phyloP scores from a whole-genome alignment of 306 rosid species.

The Lotus japonicus region DNA sequence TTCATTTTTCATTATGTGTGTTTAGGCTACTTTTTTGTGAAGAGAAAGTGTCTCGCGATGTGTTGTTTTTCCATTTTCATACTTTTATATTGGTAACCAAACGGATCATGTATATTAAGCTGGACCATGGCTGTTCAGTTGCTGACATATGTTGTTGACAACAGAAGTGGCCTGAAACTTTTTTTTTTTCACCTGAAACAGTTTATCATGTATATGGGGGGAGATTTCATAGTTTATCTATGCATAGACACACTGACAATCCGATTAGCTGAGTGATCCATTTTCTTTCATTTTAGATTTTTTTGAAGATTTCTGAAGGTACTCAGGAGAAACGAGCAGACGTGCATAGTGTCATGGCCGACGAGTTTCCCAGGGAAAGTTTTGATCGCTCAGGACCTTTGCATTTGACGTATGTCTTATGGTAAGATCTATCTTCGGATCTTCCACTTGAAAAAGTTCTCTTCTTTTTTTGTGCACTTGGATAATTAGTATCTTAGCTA shows the following conservation, averaged over 20 bases:
- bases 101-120: not conserved
- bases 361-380: constrained; percentile 49
- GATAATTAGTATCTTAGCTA: not conserved
- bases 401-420: constrained; percentile 62
- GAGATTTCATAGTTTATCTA: not conserved
- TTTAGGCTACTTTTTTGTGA: too few relatives aligned
- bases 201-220: not conserved
- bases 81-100: too few relatives aligned
- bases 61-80: too few relatives aligned
- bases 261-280: not conserved
- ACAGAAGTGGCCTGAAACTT: not conserved
- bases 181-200: not conserved
- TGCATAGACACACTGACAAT: not conserved
- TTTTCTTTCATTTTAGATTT: not conserved
- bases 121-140: not conserved
- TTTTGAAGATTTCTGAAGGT: constrained; percentile 23
- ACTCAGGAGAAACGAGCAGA: constrained; percentile 6
- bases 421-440: constrained; percentile 42
- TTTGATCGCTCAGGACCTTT: constrained; percentile 78
- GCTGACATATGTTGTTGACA: not conserved
- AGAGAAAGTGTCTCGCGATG: too few relatives aligned
- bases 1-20: too few relatives aligned
- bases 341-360: constrained; percentile 38
- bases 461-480: not conserved
- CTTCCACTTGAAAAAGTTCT: not conserved